phyloP scores from a whole-genome alignment of 768 basidiomycete species.

The Mycena maculata region DNA sequence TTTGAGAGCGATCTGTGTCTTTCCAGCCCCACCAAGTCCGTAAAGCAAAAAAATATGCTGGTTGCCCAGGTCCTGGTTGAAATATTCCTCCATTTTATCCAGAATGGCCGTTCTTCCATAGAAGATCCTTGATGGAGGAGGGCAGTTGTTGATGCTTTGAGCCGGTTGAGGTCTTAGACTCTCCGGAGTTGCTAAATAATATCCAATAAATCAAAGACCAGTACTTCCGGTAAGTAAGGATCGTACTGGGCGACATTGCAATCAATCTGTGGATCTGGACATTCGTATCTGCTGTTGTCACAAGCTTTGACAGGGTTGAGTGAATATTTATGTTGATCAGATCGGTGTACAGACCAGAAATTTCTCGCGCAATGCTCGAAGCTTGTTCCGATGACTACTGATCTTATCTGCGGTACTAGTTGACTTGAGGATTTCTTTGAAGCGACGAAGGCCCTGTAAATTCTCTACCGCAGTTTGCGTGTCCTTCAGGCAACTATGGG shows the following conservation, averaged over 20 bases:
- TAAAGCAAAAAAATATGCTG: conserved; percentile 17
- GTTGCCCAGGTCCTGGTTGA: background rate
- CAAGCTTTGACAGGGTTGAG: background rate
- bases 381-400: background rate
- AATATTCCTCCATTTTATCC: conserved; percentile 7
- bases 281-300: conserved; percentile 10
- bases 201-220: background rate
- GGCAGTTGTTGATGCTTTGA: conserved; percentile 9
- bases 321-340: background rate
- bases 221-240: background rate
- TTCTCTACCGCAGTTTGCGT: background rate
- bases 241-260: background rate
- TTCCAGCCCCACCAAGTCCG: conserved; percentile 22
- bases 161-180: background rate
- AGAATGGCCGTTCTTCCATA: conserved; percentile 17
- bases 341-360: background rate
- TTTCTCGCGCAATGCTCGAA: conserved; percentile 3
- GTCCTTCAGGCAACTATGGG: conserved; percentile 1
- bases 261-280: conserved; percentile 1
- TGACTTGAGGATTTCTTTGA: conserved; percentile 9
- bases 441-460: conserved; percentile 1
- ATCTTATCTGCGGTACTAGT: conserved; percentile 1
- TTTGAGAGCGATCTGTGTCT: conserved; percentile 27
- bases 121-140: conserved; percentile 19
- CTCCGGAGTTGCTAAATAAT: background rate